Conservation (phyloP, 2,329 filamentous ascomycete genomes). For the Xylaria sp. region DNA sequence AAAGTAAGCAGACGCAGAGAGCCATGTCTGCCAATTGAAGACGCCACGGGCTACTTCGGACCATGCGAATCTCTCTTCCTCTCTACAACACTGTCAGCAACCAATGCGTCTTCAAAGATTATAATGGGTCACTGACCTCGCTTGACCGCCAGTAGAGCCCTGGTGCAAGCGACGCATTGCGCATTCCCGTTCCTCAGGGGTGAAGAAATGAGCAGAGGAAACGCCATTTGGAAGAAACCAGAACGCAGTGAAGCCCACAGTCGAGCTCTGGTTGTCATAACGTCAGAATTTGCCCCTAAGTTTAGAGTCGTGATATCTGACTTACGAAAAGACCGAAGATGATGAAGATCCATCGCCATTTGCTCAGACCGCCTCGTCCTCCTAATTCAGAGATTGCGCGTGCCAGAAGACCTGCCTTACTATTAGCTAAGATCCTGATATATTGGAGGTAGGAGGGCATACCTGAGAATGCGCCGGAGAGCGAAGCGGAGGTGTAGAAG, state of each 20-base stretch:
- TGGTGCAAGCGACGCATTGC: conserved; percentile 41
- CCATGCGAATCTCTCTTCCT: conserved; percentile 51
- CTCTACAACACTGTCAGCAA: conserved; percentile 21
- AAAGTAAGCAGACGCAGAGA: conserved; percentile 58
- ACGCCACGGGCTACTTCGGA: conserved; percentile 58
- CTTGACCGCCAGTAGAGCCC: conserved; percentile 29
- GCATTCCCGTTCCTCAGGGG: conserved; percentile 45
- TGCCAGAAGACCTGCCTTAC: conserved; percentile 46
- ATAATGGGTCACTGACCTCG: conserved; percentile 27
- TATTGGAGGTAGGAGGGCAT: conserved; percentile 5
- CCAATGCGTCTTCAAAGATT: conserved; percentile 4
- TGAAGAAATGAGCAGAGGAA: conserved; percentile 49
- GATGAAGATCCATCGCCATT: conserved; percentile 60
- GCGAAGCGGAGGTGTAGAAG: conserved; percentile 62
- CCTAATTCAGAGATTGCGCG: conserved; percentile 57
- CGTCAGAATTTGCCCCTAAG: conserved; percentile 2
- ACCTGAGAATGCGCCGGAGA: conserved; percentile 61
- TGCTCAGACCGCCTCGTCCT: conserved; percentile 45
- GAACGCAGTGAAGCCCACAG: conserved; percentile 47
- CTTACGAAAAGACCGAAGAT: conserved; percentile 51
- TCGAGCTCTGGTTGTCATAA: conserved; percentile 41
- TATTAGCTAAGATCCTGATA: neutral
- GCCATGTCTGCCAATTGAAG: conserved; percentile 56
- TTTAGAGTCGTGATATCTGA: neutral
- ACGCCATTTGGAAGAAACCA: conserved; percentile 52